Base-by-base conservation (phyloP, 306 rosid species). In the Amphicarpaea edgeworthii region DNA sequence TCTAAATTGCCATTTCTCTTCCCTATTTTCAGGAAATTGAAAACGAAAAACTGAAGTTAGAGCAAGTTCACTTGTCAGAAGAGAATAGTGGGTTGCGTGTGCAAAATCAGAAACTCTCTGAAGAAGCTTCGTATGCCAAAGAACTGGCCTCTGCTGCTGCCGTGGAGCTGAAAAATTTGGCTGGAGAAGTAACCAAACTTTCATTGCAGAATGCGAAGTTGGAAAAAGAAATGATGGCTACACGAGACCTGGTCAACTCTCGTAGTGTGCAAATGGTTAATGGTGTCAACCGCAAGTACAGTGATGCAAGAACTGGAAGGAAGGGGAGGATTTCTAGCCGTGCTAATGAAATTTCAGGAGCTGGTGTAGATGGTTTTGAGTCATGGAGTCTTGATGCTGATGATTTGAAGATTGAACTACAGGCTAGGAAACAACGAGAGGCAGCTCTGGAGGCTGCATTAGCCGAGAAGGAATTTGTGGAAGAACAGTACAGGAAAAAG, bases 111-210 rank as follows among this genome's bases (percentile, higher is more conserved):
- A 96, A 96, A 83, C 86, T 96, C 68, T 90, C 98, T 5, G 99
- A 96, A 85, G 99, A 96, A 88, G 97, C 99, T 78, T 91, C 93
- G 57, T 96, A 96, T 80, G 99, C 99, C 47, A 96, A 93, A 77
- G 99, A 96, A 77, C 82, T 96, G 70, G 99, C 99, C 54, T 90
- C 99, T 70, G 99, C 99, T 76, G 99, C 99, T 75, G 99, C 99
- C 51, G 93, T 96, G 55, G 99, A 96, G 77, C 80, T 96, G 81
- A 96, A 96, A 85, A 96, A 93, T 90, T 87, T 96, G 88, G 98
- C 98, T 54, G 89, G 93, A 84, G 98, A 96, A 87, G 97, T 96
- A 83, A 96, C 99, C 12, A 96, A 89, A 84, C 88, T 93, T 63
- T 96, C 99, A 58, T 76, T 93, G 70, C 98, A 90, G 68, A 93